A percentile compares a stretch with the other conserved stretches of the same genome.
These are phyloP conservation scores for Pterulicium gracile DNA, from an alignment of 1,284 basidiomycete species.

Conservation along the genomic window DNA sequence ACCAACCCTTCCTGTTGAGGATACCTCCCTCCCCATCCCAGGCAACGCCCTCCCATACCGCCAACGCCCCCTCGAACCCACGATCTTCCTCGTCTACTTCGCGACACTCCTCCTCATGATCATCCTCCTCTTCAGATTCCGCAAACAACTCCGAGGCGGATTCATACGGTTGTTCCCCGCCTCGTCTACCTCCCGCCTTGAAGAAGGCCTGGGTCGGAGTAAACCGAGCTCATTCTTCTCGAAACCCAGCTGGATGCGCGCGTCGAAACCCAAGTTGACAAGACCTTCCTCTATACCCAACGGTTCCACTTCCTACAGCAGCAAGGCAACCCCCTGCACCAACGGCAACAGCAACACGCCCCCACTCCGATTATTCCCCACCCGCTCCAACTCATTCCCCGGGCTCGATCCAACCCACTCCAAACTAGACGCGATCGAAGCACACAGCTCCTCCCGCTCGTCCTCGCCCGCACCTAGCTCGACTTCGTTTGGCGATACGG, in stretches of 20 bases:
- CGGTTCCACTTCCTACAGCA: too few species aligned
- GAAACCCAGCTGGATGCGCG: too few species aligned
- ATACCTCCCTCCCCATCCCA: neutral
- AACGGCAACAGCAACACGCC: too few species aligned
- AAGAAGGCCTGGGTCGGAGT: neutral
- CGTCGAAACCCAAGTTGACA: too few species aligned
- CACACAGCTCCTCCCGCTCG: neutral
- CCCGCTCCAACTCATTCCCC: too few species aligned
- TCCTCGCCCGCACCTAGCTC: neutral
- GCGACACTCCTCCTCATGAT: neutral
- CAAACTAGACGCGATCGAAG: neutral
- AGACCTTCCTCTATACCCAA: too few species aligned
- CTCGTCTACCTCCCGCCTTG: neutral
- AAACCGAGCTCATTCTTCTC: neutral
- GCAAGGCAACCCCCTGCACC: too few species aligned
- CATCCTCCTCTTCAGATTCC: neutral
- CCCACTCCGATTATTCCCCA: too few species aligned
- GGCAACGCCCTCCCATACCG: neutral
- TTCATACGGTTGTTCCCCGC: neutral
- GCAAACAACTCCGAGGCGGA: neutral
- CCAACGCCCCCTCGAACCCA: neutral
- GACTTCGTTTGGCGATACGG: neutral
- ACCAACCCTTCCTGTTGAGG: neutral
- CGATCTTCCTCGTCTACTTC: neutral
- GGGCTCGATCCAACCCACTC: too few species aligned